Evolutionary conservation across 2,329 filamentous ascomycete genomes (phyloP).

Genomic region (Apiospora kogelbergensis): DNA sequence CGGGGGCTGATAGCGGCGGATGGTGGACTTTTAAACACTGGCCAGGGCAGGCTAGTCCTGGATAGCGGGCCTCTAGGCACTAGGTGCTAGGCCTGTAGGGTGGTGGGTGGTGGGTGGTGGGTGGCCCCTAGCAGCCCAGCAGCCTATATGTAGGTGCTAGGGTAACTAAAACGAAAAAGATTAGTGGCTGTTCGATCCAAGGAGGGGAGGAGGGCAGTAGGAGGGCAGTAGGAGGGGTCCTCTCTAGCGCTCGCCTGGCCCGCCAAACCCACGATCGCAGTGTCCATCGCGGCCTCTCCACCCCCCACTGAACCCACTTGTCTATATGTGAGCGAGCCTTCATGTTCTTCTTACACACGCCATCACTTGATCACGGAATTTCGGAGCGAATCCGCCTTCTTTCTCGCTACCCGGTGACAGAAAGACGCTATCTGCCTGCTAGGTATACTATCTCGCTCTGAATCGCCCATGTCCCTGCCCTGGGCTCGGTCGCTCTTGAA

Average conservation of each 20-base stretch:
- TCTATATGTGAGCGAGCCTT: background rate
- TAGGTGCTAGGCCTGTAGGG: too few relatives aligned
- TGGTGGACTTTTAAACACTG: background rate
- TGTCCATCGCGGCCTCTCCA: background rate
- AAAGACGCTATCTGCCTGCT: background rate
- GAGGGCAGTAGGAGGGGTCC: background rate
- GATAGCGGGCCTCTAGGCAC: background rate
- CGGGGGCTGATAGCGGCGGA: background rate
- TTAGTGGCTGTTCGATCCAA: background rate
- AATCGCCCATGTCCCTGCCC: slow-evolving; percentile 3
- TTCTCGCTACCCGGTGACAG: background rate
- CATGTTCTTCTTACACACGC: background rate
- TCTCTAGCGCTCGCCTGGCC: background rate
- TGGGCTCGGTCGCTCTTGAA: background rate
- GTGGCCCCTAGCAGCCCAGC: too few relatives aligned
- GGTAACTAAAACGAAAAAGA: too few relatives aligned
- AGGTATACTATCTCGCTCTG: background rate
- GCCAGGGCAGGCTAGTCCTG: background rate
- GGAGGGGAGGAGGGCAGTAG: too few relatives aligned
- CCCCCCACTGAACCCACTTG: background rate
- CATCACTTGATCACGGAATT: background rate
- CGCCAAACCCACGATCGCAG: background rate
- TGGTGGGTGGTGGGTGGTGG: too few relatives aligned
- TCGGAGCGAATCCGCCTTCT: background rate
- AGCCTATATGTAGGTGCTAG: too few relatives aligned